Base-by-base conservation (phyloP, 768 basidiomycete species). In the Amanita molliuscula region DNA sequence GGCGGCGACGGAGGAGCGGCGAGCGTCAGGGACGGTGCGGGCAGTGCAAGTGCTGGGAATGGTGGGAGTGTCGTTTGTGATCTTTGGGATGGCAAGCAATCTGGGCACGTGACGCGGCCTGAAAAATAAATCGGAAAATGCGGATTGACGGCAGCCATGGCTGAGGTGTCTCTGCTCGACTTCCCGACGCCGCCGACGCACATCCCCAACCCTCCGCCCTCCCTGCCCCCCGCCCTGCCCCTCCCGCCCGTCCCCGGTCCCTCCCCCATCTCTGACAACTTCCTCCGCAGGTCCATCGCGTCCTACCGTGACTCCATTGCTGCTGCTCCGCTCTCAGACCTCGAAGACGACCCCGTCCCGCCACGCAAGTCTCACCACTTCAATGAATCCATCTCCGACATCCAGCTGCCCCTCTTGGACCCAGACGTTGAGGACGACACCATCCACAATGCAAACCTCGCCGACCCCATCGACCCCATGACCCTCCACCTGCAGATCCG, bases 161-260 rank as follows among this genome's bases (percentile, higher is more conserved):
- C 31, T 4, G 31, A 41, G 29, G 49, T 26, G 9, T 50, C 49
- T 26, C 64, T 72, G 25, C 61, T 74, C 47, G 66, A 71, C 2
- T 72, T 74, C 50, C 72, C 73, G 2, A 56, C 52, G 1, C 71
- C 72, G 13, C 73, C 74, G 0, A 65, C 71, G 0, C 67, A 69
- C 54, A 72, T 73, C 44, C 71, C 71, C 1, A 36, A 25, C 37
- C 34, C 37, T 29, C 59, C 46, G 18, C 66, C 69, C 9, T 57
- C 56, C 1, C 67, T 63, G 2, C 71, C 63, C 2, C 64, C 66
- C 43, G 63, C 62, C 43, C 65, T 61, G 23, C 65, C 54, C 48
- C 60, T 85, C 3, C 84, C 84, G 0, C 81, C 84, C 3, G 56
- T 85, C 1, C 84, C 84, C 0, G 81, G 78, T 2, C 78, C 78